Evolutionary conservation across 176 grass and related monocot species (phyloP).

Genomic region (Musa beccarii): DNA sequence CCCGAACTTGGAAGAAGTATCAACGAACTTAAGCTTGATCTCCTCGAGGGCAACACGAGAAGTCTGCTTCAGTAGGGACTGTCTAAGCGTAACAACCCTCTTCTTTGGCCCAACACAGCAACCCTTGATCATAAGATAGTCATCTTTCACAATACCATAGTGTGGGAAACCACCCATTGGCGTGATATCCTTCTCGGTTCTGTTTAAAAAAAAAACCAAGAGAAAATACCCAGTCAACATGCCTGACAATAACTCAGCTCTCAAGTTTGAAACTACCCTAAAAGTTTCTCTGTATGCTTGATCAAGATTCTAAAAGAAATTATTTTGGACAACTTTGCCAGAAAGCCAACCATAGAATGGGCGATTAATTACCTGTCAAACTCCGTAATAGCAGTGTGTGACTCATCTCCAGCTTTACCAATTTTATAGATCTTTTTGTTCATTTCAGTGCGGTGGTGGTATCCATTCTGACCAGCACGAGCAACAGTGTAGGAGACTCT

Average conservation of each 20-base stretch:
- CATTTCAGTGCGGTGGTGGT: constrained; percentile 85
- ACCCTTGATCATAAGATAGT: constrained; percentile 94
- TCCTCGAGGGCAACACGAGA: constrained; percentile 68
- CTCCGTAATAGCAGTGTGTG: constrained; percentile 53
- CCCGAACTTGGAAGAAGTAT: constrained; percentile 90
- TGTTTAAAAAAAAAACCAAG: constrained; percentile 2
- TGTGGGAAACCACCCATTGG: constrained; percentile 97
- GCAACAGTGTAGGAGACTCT: constrained; percentile 89
- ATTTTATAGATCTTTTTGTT: constrained; percentile 89
- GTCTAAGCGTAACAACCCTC: constrained; percentile 79
- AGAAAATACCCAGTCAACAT: background rate
- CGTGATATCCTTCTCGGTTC: constrained; percentile 93
- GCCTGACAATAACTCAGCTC: background rate
- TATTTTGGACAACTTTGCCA: background rate
- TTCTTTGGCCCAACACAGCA: constrained; percentile 87
- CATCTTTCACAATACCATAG: constrained; percentile 75
- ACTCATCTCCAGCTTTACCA: constrained; percentile 60
- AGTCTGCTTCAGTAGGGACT: constrained; percentile 73
- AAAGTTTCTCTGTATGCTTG: background rate
- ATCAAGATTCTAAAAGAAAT: background rate
- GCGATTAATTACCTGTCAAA: constrained; percentile 42
- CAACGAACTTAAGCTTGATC: constrained; percentile 94
- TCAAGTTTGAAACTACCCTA: background rate
- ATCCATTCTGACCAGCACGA: constrained; percentile 79
- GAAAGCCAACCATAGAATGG: background rate